Evolutionary conservation across 2,329 filamentous ascomycete species (phyloP), one percentile per base, ranked within the genome.

Genomic region (Ceratocystis cubensis): DNA sequence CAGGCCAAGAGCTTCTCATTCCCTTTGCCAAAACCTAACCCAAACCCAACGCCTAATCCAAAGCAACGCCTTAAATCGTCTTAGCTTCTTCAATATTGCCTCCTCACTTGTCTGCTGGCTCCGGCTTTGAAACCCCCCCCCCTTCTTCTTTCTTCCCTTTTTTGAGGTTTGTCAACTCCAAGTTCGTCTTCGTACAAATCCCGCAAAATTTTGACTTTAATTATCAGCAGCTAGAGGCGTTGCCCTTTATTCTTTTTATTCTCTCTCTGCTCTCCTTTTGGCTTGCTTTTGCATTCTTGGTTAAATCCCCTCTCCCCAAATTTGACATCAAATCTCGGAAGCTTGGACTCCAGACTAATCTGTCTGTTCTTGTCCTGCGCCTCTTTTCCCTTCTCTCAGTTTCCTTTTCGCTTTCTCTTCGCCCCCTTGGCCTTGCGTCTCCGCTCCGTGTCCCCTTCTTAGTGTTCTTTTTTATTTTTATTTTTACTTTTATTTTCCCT

Each of bases 151-250:
- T 28, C n/a, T 25, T 25, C 53, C 30, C 48, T 48, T 22, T 22
- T 22, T 48, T 10, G 17, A 48, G 46, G 37, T 4, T 41, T 41
- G 30, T 4, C 37, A 41, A 41, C 37, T 41, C 50, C 53, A 33
- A 57, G 53, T 57, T 57, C 53, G 53, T 57, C 53, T 57, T n/a
- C 48, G n/a, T 25, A 33, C 53, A 57, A 57, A 57, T 57, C 53
- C 53, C 53, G 53, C 53, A 57, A 22, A 41, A 41, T 3, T 13
- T 41, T 41, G 37, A 41, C 37, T 15, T 13, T 41, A 13, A 41
- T 41, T 15, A 41, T 41, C 37, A 41, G 37, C 37, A 41, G 37
- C 37, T 41, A 15, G 10, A 41, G 37, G 37, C n/a, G 13, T 33
- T 25, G 20, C 50, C 50, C 30, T 57, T 57, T 33, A 30, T 25